Evolutionary conservation across 2,329 filamentous ascomycete species (phyloP), one percentile per base, ranked within the genome.

Genomic region (Botrytis pseudocinerea): DNA sequence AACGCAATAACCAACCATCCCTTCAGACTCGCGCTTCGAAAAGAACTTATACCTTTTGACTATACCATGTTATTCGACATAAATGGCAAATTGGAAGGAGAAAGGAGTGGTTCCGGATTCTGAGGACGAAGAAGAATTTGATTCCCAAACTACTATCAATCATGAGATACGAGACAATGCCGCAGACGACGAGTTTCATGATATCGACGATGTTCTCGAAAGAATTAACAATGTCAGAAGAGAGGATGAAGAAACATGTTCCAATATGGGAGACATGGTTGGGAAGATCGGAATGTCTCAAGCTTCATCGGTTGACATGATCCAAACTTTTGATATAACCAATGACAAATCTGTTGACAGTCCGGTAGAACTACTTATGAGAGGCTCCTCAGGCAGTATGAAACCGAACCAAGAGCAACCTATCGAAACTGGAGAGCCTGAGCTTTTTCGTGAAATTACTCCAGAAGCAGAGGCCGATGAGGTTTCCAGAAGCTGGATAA

Each of bases 401-500:
- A 18, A 28, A 18, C 65, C 32, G 20, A 40, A 69, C 28, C 35
- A 61, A 46, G 38, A 66, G 38, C 12, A 59, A 44, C 10, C 28
- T 20, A 44, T n/a, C 40, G 32, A 46, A 32, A 40, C n/a, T 54
- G 12, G 18, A 42, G 70, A 12, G 16, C 57, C 32, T 25, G 18
- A 1, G 12, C 20, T 40, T 22, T 28, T 28, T 28, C 25, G 54
- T 60, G 12, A 70, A 44, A 40, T 18, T 32, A 44, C 22, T 71
- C 32, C 42, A 62, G n/a, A 62, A 65, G 66, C 62, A 48, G 57
- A 62, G 22, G 75, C 78, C 18, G 83, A 84, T 51, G 82, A 82
- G 38, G 81, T 83, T 75, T 83, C 82, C 3, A 80, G 74, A 57
- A 82, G 80, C 74, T 82, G 84, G 77, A 79, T 83, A n/a, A 80